Evolutionary conservation across 306 rosid genomes (phyloP), one percentile per base, ranked within the genome.

Genomic region (Cucumis cinereus): DNA sequence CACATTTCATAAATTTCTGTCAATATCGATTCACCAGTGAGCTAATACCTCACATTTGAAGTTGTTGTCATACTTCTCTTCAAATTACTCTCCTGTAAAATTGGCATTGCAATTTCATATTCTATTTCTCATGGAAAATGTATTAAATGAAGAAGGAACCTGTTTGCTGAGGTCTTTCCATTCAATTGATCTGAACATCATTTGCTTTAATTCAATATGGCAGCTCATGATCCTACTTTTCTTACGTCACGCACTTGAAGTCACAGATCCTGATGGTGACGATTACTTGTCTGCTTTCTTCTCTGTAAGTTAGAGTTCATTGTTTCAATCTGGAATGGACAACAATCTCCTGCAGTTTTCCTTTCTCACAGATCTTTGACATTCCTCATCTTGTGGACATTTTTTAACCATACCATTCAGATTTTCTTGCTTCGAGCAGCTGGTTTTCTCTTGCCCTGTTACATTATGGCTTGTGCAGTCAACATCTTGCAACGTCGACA

Each of bases 381-480:
- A 22, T 12, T 13, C 73, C 20, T 63, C 40, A 59, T 40, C 43
- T 10, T 70, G 9, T 78, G 20, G 45, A 63, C 12, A 17, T 63
- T 53, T 40, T 36, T 52, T 10, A 40, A 17, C 30, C 77, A 47
- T 78, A 17, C 52, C 74, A n/a, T 58, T 78, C 85, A 82, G 83
- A 77, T 84, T 62, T 94, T 83, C 90, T 84, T 95, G 86, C 98
- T 95, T 76, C 89, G 97, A 23, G 98, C 96, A 36, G 98, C 97
- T 83, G 96, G 99, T 41, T 95, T 92, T 89, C 92, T 95, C 60
- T 86, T 95, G 80, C 99, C 99, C 77, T 95, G 97, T 87, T 95
- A 95, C 78, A 90, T 95, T 20, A 95, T 95, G 98, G 98, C 99
- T 77, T 95, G 99, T 91, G 99, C 97, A 78, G 87, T 95, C 84